Conservation (phyloP, 2,329 filamentous ascomycete genomes). For the Trichoderma koningiopsis region DNA sequence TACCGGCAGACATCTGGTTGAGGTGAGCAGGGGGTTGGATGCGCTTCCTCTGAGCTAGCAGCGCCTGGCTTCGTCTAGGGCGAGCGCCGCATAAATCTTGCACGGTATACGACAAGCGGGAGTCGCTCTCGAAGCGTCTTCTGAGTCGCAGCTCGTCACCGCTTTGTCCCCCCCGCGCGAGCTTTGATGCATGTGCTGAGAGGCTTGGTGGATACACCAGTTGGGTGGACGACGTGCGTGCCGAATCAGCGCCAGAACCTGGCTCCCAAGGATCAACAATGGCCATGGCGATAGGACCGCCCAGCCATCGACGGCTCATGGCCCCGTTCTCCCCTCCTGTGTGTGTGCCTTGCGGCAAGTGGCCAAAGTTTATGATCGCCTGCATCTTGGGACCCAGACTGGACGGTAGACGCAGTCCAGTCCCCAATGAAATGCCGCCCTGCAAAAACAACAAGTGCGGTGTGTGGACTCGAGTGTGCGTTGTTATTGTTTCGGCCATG, state of each 20-base stretch:
- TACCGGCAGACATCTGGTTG: background rate
- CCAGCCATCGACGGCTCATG: constrained; percentile 8
- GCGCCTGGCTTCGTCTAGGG: constrained; percentile 5
- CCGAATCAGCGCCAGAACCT: constrained; percentile 21
- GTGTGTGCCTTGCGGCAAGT: constrained; percentile 27
- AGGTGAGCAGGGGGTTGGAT: background rate
- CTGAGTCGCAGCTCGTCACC: constrained; percentile 13
- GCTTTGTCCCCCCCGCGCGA: constrained; percentile 14
- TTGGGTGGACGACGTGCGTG: constrained; percentile 11
- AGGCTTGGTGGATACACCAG: constrained; percentile 17
- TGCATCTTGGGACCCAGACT: constrained; percentile 25
- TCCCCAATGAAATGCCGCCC: constrained; percentile 21
- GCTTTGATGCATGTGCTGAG: constrained; percentile 20
- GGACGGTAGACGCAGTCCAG: constrained; percentile 23
- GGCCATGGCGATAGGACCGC: background rate
- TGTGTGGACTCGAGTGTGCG: constrained; percentile 24
- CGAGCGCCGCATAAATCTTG: background rate
- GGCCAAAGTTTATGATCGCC: constrained; percentile 26
- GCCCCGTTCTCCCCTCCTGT: constrained; percentile 21
- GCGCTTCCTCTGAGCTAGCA: background rate
- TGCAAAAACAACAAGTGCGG: constrained; percentile 17
- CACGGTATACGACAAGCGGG: constrained; percentile 7
- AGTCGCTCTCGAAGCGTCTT: background rate
- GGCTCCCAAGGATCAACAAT: constrained; percentile 4
- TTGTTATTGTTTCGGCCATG: constrained; percentile 25